Conservation (phyloP, 2,329 filamentous ascomycete genomes). For the Colletotrichum sp. region DNA sequence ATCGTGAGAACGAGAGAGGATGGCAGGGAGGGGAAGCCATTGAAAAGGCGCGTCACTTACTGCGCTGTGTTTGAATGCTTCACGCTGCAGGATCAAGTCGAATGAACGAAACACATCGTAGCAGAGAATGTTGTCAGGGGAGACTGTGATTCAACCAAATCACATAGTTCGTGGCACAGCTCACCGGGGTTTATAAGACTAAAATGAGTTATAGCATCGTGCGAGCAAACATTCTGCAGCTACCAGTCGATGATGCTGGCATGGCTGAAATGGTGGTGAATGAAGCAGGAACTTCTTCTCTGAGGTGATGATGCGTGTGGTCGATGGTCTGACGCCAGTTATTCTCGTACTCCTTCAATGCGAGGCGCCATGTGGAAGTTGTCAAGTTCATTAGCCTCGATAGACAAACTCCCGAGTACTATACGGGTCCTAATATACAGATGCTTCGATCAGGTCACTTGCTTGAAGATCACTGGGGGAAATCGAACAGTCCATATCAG, state of each 20-base stretch:
- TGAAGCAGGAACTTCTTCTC: not conserved
- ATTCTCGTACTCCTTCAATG: accelerated
- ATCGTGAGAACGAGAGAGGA: no score
- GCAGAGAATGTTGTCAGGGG: not conserved
- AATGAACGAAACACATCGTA: not conserved
- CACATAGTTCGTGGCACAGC: not conserved
- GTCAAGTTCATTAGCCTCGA: not conserved
- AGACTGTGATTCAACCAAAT: not conserved
- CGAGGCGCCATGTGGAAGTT: not conserved
- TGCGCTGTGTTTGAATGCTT: not conserved
- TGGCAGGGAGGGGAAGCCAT: not conserved
- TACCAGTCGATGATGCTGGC: not conserved
- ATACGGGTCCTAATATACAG: accelerated
- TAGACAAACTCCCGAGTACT: not conserved
- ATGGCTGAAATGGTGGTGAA: not conserved
- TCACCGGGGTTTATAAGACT: not conserved
- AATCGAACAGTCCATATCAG: not conserved
- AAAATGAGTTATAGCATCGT: not conserved
- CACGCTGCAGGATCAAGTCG: accelerated
- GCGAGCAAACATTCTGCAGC: not conserved
- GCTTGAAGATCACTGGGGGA: not conserved
- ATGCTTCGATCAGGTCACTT: accelerated
- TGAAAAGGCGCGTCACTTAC: not conserved
- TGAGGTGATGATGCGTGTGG: not conserved
- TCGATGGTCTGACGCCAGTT: not conserved